A percentile compares a stretch with the other conserved stretches of the same genome.
Conservation (phyloP, 2,329 filamentous ascomycete species). For the Phaeomoniella chlamydospora region DNA sequence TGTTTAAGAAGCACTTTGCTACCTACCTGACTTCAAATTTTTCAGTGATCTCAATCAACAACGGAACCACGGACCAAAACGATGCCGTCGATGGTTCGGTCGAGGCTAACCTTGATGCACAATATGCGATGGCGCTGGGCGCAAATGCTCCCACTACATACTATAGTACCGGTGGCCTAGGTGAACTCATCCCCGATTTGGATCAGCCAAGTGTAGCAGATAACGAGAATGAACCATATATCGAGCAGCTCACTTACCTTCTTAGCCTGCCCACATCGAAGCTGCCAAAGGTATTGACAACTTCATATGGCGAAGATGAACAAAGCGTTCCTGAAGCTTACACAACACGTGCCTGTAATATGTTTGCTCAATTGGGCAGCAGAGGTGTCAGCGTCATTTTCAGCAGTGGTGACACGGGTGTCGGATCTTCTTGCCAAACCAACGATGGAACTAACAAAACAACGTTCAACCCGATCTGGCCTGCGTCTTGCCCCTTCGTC, state of each 20-base stretch:
- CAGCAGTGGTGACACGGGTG: conserved; percentile 48
- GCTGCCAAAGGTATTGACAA: conserved; percentile 49
- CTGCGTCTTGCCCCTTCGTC: conserved; percentile 46
- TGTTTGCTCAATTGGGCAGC: conserved; percentile 49
- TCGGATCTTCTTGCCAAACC: conserved; percentile 37
- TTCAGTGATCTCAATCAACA: conserved; percentile 40
- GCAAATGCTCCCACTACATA: conserved; percentile 40
- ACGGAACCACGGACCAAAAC: conserved; percentile 35
- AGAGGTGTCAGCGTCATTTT: conserved; percentile 55
- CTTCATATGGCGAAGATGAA: conserved; percentile 59
- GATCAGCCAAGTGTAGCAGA: conserved; percentile 21
- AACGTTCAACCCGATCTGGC: conserved; percentile 39
- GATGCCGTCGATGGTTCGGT: conserved; percentile 20
- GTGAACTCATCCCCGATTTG: conserved; percentile 34
- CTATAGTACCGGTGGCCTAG: conserved; percentile 46
- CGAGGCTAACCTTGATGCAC: conserved; percentile 52
- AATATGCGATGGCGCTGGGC: conserved; percentile 43
- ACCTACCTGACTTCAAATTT: conserved; percentile 40
- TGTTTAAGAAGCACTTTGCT: conserved; percentile 41
- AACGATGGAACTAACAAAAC: conserved; percentile 40
- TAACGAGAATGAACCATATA: conserved; percentile 50
- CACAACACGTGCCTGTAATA: conserved; percentile 44
- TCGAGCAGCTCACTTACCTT: conserved; percentile 48
- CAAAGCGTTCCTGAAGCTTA: conserved; percentile 45
- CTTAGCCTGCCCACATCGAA: conserved; percentile 36